These are phyloP conservation scores for Exophiala calicioides DNA, from an alignment of 2,329 filamentous ascomycete species.

Conservation along the genomic window DNA sequence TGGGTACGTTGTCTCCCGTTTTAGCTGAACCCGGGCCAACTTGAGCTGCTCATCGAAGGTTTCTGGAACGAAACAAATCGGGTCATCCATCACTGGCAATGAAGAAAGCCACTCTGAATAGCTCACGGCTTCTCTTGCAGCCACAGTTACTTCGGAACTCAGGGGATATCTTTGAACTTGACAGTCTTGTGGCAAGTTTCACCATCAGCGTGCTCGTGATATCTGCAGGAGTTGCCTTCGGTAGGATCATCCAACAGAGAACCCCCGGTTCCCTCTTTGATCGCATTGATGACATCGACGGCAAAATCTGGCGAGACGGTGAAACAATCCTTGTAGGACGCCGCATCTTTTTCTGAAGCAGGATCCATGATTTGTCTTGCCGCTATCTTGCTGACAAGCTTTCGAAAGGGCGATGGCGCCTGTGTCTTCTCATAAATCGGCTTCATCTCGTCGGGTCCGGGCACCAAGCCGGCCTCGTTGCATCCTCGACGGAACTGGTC, in stretches of 20 bases:
- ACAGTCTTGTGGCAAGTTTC: slow-evolving; percentile 33
- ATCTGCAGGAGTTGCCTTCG: slow-evolving; percentile 47
- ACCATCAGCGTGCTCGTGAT: slow-evolving; percentile 53
- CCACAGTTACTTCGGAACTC: background rate
- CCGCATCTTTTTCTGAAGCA: slow-evolving; percentile 50
- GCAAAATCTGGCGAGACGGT: slow-evolving; percentile 53
- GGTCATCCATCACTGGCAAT: background rate
- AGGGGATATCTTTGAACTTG: slow-evolving; percentile 27
- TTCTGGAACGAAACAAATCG: too few species aligned
- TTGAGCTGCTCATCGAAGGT: too few species aligned
- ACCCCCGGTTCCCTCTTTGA: slow-evolving; percentile 51
- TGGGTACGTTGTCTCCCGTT: too few species aligned
- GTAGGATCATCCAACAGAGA: slow-evolving; percentile 57
- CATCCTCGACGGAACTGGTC: slow-evolving; percentile 56
- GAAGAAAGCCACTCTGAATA: too few species aligned
- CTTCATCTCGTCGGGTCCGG: slow-evolving; percentile 57
- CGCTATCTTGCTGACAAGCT: slow-evolving; percentile 55
- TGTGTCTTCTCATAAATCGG: slow-evolving; percentile 54
- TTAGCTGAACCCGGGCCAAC: too few species aligned
- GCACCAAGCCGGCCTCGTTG: slow-evolving; percentile 52
- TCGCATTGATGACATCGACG: slow-evolving; percentile 55
- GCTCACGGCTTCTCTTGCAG: background rate
- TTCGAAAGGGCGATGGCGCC: slow-evolving; percentile 49
- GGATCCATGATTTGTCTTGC: slow-evolving; percentile 61
- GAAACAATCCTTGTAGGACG: slow-evolving; percentile 54